A percentile compares a stretch with the other conserved stretches of the same genome.
phyloP scores from a whole-genome alignment of 164 flowering plant genomes.

The Dillenia turbinata region DNA sequence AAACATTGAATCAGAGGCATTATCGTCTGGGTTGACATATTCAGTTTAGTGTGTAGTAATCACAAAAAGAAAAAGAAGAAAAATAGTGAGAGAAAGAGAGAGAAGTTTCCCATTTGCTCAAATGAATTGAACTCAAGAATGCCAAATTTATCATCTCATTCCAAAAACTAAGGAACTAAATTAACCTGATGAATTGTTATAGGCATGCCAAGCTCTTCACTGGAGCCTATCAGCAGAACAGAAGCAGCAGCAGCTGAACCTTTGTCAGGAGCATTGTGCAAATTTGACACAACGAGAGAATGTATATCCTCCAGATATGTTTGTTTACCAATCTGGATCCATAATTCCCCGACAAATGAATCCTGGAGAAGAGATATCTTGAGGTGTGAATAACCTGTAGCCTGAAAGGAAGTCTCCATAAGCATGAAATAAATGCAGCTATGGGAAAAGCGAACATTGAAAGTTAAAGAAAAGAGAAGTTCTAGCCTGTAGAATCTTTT shows the following conservation, averaged over 20 bases:
- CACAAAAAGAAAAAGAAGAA: conserved; percentile 1
- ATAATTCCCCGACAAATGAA: conserved; percentile 80
- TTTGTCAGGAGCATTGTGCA: conserved; percentile 64
- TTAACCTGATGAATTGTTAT: conserved; percentile 85
- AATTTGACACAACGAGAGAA: conserved; percentile 72
- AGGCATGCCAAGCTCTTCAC: conserved; percentile 96
- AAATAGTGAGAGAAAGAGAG: neutral
- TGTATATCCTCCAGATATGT: conserved; percentile 69
- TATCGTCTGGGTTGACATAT: conserved; percentile 59
- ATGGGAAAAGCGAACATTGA: neutral
- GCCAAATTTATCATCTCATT: neutral
- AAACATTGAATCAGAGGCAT: conserved; percentile 78
- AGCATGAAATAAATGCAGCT: neutral
- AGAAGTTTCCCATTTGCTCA: neutral
- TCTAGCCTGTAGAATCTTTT: conserved; percentile 87
- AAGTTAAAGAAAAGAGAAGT: conserved; percentile 2
- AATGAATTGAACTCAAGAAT: neutral
- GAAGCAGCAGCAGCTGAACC: conserved; percentile 87
- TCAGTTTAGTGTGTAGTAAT: conserved; percentile 15
- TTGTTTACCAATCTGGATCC: conserved; percentile 78
- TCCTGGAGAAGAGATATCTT: conserved; percentile 96
- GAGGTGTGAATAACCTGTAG: conserved; percentile 73
- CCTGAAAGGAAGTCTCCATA: conserved; percentile 38
- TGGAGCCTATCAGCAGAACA: conserved; percentile 85
- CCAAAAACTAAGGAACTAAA: conserved; percentile 4